Evolutionary conservation across 1,284 basidiomycete species (phyloP).

Genomic region (Inonotus hispidus): DNA sequence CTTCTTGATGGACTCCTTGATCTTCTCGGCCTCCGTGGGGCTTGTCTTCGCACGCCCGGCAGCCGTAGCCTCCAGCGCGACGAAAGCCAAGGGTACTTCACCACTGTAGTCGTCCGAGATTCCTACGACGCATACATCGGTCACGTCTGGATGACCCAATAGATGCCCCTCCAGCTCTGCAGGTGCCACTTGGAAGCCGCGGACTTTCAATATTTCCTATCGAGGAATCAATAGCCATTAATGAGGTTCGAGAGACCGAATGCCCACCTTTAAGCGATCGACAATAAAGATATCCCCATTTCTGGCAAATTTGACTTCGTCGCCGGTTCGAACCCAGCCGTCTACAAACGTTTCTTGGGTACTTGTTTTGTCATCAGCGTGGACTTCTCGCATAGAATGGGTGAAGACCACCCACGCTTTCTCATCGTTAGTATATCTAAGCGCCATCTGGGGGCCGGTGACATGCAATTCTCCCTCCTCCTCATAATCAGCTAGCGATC

Average conservation of each 20-base stretch:
- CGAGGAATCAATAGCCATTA: not conserved
- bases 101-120: conserved; percentile 75
- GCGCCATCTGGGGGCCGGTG: conserved; percentile 51
- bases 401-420: conserved; percentile 46
- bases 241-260: not conserved
- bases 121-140: conserved; percentile 70
- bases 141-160: conserved; percentile 64
- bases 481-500: conserved; percentile 50
- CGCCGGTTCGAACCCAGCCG: conserved; percentile 66
- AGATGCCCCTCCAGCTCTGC: conserved; percentile 74
- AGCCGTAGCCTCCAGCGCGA: conserved; percentile 49
- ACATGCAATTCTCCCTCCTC: conserved; percentile 66
- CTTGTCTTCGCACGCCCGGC: conserved; percentile 34
- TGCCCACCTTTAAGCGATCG: conserved; percentile 58
- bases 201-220: conserved; percentile 19
- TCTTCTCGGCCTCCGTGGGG: conserved; percentile 31
- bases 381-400: not conserved
- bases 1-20: conserved; percentile 44
- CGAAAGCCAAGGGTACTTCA: conserved; percentile 70
- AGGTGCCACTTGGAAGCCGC: conserved; percentile 32
- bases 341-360: conserved; percentile 55
- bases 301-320: conserved; percentile 53
- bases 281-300: conserved; percentile 58
- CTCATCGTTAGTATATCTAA: conserved; percentile 49
- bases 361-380: conserved; percentile 27